Evolutionary conservation across 2,329 filamentous ascomycete genomes (phyloP), one percentile per base, ranked within the genome.

Genomic region (Monosporascus sp.): DNA sequence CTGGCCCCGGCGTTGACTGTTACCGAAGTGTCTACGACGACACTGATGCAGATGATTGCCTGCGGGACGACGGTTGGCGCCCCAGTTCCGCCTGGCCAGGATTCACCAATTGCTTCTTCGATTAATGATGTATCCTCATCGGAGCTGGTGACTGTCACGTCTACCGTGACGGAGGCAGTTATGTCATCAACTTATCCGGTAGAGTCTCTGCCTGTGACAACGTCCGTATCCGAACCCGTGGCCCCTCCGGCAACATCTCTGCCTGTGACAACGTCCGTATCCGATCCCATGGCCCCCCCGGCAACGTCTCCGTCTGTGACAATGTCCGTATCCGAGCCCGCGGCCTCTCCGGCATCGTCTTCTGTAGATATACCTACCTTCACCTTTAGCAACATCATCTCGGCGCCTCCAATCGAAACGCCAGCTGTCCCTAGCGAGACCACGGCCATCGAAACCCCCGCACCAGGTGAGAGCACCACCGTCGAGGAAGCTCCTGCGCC

Each of bases 1-100:
- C 8, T 46, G 11, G 43, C 43, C 20, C 43, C 43, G 15, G n/a
- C 43, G 20, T n/a, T 46, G 49, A 57, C 59, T 15, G 52, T 62
- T 18, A 66, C 60, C n/a, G 58, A 61, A 52, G 49, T 59, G 15
- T 59, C 59, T 8, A 67, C 65, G 1, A 55, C 60, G 11, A 64
- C 63, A 41, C 60, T 65, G 59, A 54, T 64, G 53, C 62, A 67
- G 53, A 60, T 65, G 56, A 64, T 66, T 38, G 63, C 61, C 7
- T 65, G 64, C 48, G 64, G 64, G 1, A 55, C 55, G 25, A 50
- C 58, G n/a, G 53, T 50, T 14, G 61, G 58, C 11, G 41, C 58
- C 20, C 51, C 60, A 3, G 56, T 66, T 7, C 60, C 61, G 4
- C 50, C 60, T 1, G 53, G 49, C 6, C 38, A 66, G 25, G 64